phyloP scores from a whole-genome alignment of 2,329 filamentous ascomycete genomes.

The Dothiorella sarmentorum region DNA sequence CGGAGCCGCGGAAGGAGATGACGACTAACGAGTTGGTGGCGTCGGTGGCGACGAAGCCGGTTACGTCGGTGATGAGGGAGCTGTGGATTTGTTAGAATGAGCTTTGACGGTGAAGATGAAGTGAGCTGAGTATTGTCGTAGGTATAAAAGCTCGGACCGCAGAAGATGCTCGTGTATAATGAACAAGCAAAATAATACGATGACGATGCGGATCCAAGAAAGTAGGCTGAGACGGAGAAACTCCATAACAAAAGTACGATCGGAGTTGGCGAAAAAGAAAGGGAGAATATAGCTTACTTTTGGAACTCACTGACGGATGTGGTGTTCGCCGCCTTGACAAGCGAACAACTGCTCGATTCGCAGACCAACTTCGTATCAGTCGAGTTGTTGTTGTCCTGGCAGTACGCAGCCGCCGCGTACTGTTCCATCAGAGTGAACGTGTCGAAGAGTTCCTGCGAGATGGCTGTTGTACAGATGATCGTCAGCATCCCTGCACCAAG shows the following conservation, averaged over 20 bases:
- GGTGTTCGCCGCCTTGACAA: conserved; percentile 46
- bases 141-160: too few relatives aligned
- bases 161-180: not conserved
- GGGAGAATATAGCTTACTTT: conserved; percentile 36
- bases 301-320: conserved; percentile 48
- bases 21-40: conserved; percentile 53
- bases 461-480: conserved; percentile 24
- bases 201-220: too few relatives aligned
- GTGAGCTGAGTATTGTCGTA: too few relatives aligned
- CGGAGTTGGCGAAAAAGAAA: not conserved
- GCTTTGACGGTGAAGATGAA: too few relatives aligned
- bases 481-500: not conserved
- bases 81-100: conserved; percentile 18
- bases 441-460: conserved; percentile 40
- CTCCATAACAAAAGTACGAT: not conserved
- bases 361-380: conserved; percentile 45
- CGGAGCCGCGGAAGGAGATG: conserved; percentile 58
- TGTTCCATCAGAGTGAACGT: conserved; percentile 48
- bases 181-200: not conserved
- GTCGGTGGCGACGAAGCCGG: conserved; percentile 48
- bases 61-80: conserved; percentile 40
- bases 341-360: conserved; percentile 45
- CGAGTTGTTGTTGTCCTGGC: conserved; percentile 46
- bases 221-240: too few relatives aligned
- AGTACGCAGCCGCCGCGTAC: conserved; percentile 54